These are phyloP conservation scores for Gossypium aridum DNA, from an alignment of 441 rosid genomes.

Conservation along the genomic window DNA sequence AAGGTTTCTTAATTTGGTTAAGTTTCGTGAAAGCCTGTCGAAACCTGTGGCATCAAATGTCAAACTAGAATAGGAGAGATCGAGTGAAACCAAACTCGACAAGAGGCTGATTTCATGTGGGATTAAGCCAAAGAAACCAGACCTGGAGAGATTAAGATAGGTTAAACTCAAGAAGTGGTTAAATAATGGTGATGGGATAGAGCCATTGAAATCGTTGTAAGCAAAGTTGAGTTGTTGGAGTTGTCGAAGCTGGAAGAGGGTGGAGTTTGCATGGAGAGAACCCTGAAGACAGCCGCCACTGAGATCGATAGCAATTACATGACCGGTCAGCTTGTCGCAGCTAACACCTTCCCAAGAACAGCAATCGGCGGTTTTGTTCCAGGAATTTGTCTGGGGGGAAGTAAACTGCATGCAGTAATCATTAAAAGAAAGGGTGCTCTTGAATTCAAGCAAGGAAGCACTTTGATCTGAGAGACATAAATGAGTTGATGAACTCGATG, in stretches of 20 bases:
- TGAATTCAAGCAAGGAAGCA: background rate
- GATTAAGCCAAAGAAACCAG: background rate
- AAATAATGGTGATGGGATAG: background rate
- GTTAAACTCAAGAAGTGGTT: background rate
- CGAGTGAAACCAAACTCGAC: constrained; percentile 8
- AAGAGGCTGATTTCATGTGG: background rate
- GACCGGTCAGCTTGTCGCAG: background rate
- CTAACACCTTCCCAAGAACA: constrained; percentile 7
- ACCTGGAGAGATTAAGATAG: background rate
- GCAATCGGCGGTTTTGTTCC: background rate
- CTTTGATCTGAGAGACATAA: background rate
- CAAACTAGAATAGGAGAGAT: background rate
- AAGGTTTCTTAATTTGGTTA: background rate
- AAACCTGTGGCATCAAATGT: background rate
- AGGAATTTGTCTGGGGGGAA: background rate
- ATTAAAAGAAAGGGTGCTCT: background rate
- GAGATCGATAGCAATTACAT: constrained; percentile 5
- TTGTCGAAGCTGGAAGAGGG: background rate
- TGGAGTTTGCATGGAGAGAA: constrained; percentile 2
- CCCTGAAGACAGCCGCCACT: background rate
- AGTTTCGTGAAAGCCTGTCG: background rate
- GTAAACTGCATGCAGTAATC: background rate
- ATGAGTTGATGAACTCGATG: background rate
- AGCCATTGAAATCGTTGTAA: background rate
- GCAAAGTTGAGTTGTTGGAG: constrained; percentile 3